Percentiles rank a stretch among this genome's conserved stretches.
Conservation (phyloP, 345 rosid genomes). For the Excoecaria agallocha region DNA sequence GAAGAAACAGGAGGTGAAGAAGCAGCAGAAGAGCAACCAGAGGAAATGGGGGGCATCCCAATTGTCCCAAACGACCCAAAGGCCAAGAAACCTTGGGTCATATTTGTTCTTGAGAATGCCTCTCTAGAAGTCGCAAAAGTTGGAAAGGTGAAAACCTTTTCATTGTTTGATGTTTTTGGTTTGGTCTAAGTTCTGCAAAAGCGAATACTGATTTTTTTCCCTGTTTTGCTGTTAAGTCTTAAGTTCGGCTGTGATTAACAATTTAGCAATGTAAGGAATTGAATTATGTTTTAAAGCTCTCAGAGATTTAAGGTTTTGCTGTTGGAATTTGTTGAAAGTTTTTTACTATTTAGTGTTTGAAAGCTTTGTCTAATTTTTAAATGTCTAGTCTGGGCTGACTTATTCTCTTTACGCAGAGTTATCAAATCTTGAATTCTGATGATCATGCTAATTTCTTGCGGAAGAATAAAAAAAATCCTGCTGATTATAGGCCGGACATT, state of each 20-base stretch:
- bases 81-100: constrained; percentile 39
- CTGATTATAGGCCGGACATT: constrained; percentile 83
- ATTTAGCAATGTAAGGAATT: background rate
- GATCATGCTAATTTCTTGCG: constrained; percentile 78
- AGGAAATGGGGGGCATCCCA: constrained; percentile 59
- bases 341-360: background rate
- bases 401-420: constrained; percentile 46
- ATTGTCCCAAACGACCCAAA: constrained; percentile 33
- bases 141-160: constrained; percentile 57
- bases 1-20: constrained; percentile 26
- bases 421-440: constrained; percentile 82
- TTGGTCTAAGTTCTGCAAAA: background rate
- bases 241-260: background rate
- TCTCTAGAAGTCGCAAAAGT: constrained; percentile 92
- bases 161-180: background rate
- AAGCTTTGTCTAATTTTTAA: background rate
- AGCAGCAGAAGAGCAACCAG: constrained; percentile 25
- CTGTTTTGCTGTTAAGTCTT: background rate
- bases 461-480: constrained; percentile 69
- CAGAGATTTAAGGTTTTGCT: background rate
- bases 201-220: background rate
- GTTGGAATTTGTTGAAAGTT: background rate
- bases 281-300: background rate
- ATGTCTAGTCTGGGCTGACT: background rate
- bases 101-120: constrained; percentile 82